Evolutionary conservation across 768 basidiomycete species (phyloP), one percentile per base, ranked within the genome.

Genomic region (Suillus paluster): DNA sequence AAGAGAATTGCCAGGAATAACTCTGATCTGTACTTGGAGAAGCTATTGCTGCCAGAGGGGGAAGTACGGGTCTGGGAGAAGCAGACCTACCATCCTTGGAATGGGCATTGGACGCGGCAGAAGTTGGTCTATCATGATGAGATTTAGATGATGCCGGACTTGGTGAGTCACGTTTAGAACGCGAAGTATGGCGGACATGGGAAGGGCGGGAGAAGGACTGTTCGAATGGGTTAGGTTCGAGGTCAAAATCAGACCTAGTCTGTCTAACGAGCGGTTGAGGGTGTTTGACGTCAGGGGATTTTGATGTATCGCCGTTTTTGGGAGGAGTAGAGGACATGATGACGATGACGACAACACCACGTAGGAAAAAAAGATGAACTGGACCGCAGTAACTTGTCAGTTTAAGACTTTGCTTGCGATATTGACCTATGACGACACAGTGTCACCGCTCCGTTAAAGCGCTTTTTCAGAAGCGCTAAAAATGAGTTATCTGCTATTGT

Each of bases 221-320:
- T 72, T 99, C 97, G 71, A 97, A 97, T 0, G 95, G 95, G 72
- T 97, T 97, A 1, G 90, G 91, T 70, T 97, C 95, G 39, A 91
- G 83, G 73, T 84, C 81, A 73, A 91, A 88, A 70, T 90, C 89
- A 17, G 83, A 84, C 70, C 86, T 82, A 27, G 80, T 85, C 73
- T 85, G 83, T 39, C 81, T 78, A 23, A 59, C 34, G 19, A 67
- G 63, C 7, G 63, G 57, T 0, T 70, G 71, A 21, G 45, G 59
- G 2, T 14, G 63, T 30, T 62, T 57, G 42, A 73, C 73, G 57
- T 76, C 73, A 54, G 80, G 81, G 23, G 74, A 74, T 53, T 77
- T 63, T 25, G 73, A 66, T 8, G 77, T 73, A 44, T 81, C 81
- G 60, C 75, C 81, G n/a, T 68, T 68, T 62, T 66, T 75, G 8